These are phyloP conservation scores for Ambrosia artemisiifolia DNA, from an alignment of 129 eudicot genomes.

Conservation along the genomic window DNA sequence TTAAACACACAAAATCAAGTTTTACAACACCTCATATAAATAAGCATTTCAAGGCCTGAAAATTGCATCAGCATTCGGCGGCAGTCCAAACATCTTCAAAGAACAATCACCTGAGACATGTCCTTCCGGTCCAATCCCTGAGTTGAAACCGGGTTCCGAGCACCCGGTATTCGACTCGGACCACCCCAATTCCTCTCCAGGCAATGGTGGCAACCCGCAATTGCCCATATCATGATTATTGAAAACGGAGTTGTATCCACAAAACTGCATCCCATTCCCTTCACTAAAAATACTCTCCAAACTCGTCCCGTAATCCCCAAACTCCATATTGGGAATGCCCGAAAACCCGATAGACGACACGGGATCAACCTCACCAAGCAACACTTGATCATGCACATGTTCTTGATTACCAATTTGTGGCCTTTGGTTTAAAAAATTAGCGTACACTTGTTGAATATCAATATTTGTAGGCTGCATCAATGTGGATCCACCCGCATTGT, in stretches of 20 bases:
- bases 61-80: slow-evolving; percentile 35
- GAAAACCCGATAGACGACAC: slow-evolving; percentile 21
- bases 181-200: slow-evolving; percentile 54
- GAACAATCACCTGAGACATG: slow-evolving; percentile 34
- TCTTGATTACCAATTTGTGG: slow-evolving; percentile 18
- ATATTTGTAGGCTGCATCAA: slow-evolving; percentile 36
- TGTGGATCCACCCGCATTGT: slow-evolving; percentile 20
- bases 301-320: slow-evolving; percentile 20
- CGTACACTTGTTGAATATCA: slow-evolving; percentile 63
- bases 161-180: slow-evolving; percentile 27
- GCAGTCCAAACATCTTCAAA: slow-evolving; percentile 35
- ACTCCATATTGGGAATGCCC: slow-evolving; percentile 24
- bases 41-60: slow-evolving; percentile 41
- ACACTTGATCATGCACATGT: slow-evolving; percentile 7
- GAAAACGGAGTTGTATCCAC: slow-evolving; percentile 40
- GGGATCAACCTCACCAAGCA: slow-evolving; percentile 25
- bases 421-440: slow-evolving; percentile 59
- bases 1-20: background rate
- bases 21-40: slow-evolving; percentile 9
- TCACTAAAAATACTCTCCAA: slow-evolving; percentile 28
- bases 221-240: slow-evolving; percentile 24
- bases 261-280: slow-evolving; percentile 28
- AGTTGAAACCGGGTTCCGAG: slow-evolving; percentile 16
- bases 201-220: slow-evolving; percentile 58
- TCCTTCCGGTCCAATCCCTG: slow-evolving; percentile 29